Conservation (phyloP, 176 grass and related monocot species). For the Avena atlantica region DNA sequence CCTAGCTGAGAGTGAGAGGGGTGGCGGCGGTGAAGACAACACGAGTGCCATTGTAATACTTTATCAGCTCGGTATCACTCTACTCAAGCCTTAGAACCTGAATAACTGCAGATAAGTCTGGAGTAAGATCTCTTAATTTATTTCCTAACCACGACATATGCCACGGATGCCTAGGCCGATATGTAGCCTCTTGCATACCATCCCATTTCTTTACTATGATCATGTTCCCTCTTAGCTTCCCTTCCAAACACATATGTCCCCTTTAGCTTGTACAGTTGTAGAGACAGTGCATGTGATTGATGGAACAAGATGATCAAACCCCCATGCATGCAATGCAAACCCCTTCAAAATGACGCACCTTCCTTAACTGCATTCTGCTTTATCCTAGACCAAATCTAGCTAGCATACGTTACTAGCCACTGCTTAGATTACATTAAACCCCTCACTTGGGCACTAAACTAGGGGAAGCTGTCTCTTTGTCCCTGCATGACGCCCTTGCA, state of each 20-base stretch:
- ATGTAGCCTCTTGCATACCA: background rate
- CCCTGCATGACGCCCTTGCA: background rate
- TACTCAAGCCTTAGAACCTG: background rate
- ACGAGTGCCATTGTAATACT: background rate
- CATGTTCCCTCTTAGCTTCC: background rate
- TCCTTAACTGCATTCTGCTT: background rate
- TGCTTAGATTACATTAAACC: background rate
- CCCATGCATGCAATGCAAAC: background rate
- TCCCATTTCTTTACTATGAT: background rate
- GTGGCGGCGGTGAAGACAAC: background rate
- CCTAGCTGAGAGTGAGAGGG: background rate
- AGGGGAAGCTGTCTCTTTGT: background rate
- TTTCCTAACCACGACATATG: background rate
- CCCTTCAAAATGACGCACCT: slow-evolving; percentile 1
- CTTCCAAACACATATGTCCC: background rate
- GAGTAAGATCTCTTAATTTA: background rate
- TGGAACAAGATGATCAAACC: slow-evolving; percentile 30
- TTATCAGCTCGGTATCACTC: background rate
- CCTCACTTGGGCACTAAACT: slow-evolving; percentile 4
- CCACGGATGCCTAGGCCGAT: background rate
- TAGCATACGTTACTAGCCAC: slow-evolving; percentile 11
- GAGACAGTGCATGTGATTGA: background rate
- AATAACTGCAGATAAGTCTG: background rate
- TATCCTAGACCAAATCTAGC: slow-evolving; percentile 19
- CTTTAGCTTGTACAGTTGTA: slow-evolving; percentile 3